phyloP scores from a whole-genome alignment of 2,329 filamentous ascomycete species.

The Endocalyx cinctus region DNA sequence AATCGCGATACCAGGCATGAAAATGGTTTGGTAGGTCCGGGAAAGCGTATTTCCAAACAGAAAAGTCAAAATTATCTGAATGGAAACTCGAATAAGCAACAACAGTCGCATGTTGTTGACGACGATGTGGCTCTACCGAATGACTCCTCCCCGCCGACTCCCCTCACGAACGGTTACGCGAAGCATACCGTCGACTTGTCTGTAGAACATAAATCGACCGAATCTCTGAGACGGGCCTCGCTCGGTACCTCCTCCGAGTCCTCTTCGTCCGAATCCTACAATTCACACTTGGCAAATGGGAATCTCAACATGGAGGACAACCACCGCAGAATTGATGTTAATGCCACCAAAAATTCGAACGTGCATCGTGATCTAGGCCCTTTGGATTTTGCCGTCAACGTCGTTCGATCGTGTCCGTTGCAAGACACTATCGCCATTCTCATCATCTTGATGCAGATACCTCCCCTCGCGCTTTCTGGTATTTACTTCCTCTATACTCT shows the following conservation, averaged over 20 bases:
- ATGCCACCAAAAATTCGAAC: conserved; percentile 61
- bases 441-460: conserved; percentile 90
- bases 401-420: conserved; percentile 83
- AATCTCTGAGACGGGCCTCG: conserved; percentile 29
- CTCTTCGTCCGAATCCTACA: conserved; percentile 48
- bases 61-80: conserved; percentile 45
- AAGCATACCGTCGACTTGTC: conserved; percentile 34
- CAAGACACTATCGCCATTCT: conserved; percentile 95
- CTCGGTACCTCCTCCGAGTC: conserved; percentile 49
- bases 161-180: conserved; percentile 31
- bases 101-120: conserved; percentile 17
- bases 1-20: conserved; percentile 75
- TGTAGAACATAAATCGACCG: conserved; percentile 36
- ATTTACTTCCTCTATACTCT: conserved; percentile 91
- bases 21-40: conserved; percentile 78
- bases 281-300: conserved; percentile 30
- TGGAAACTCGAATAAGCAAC: conserved; percentile 23
- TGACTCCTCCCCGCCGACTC: conserved; percentile 30
- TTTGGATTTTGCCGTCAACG: conserved; percentile 75
- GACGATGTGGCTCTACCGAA: conserved; percentile 28
- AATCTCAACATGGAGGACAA: conserved; percentile 40
- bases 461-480: conserved; percentile 79
- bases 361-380: conserved; percentile 68
- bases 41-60: conserved; percentile 52
- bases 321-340: conserved; percentile 66